These are phyloP conservation scores for Sporobolomyces phaffii DNA, from an alignment of 768 basidiomycete species.

Conservation along the genomic window DNA sequence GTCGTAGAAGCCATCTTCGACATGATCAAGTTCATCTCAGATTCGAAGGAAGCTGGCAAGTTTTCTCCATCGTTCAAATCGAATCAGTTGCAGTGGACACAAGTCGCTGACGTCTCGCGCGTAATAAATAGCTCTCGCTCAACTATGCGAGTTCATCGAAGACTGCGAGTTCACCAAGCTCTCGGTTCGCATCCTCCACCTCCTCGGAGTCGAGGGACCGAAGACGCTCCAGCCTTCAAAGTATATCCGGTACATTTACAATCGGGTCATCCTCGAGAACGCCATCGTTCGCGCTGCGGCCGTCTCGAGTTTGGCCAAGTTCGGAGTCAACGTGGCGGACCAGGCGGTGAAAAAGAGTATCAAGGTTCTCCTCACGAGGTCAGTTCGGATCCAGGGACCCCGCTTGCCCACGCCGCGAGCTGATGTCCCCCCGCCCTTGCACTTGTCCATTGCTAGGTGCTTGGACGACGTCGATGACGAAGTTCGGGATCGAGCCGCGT, in stretches of 20 bases:
- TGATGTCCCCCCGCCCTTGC: background rate
- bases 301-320: constrained; percentile 89
- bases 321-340: constrained; percentile 84
- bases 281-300: constrained; percentile 96
- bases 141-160: constrained; percentile 99
- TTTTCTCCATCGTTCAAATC: background rate
- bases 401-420: no score
- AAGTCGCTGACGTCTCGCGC: background rate
- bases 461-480: constrained; percentile 98
- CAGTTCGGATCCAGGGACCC: no score
- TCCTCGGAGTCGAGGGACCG: constrained; percentile 92
- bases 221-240: constrained; percentile 93
- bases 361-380: constrained; percentile 78
- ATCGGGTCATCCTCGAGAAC: constrained; percentile 96
- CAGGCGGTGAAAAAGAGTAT: constrained; percentile 72
- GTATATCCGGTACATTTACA: constrained; percentile 99
- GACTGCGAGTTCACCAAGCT: constrained; percentile 99
- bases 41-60: constrained; percentile 80
- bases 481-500: constrained; percentile 91
- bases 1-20: constrained; percentile 99
- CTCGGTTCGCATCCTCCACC: constrained; percentile 89
- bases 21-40: constrained; percentile 96
- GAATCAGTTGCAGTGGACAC: no score
- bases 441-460: constrained; percentile 56
- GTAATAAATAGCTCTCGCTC: constrained; percentile 65